A percentile compares a stretch with the other conserved stretches of the same genome.
Evolutionary conservation across 805 yeast genomes (phyloP).

Genomic region (Ogataea pignaliae): DNA sequence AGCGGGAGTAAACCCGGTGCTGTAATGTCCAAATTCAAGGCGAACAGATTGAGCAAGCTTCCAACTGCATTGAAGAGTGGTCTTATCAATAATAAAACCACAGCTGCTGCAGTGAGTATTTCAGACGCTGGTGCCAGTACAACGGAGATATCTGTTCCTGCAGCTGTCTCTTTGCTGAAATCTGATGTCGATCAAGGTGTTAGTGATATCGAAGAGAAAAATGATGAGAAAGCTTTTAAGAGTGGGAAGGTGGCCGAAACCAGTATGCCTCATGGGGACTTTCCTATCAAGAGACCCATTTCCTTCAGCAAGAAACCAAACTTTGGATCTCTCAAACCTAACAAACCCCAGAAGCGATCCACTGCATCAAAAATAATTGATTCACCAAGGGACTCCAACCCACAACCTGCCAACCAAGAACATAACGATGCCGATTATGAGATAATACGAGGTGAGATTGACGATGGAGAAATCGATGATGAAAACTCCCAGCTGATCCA

Average conservation of each 20-base stretch:
- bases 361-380: background rate
- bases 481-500: constrained; percentile 11
- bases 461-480: constrained; percentile 17
- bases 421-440: constrained; percentile 20
- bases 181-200: background rate
- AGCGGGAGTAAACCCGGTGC: background rate
- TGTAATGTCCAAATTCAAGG: constrained; percentile 6
- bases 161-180: background rate
- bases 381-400: constrained; percentile 18
- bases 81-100: constrained; percentile 2
- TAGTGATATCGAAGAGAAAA: background rate
- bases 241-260: too few species aligned
- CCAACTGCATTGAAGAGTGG: constrained; percentile 18
- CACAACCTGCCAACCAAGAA: constrained; percentile 10
- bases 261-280: too few species aligned
- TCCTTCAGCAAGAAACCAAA: background rate
- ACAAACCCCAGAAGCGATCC: constrained; percentile 3
- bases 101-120: too few species aligned
- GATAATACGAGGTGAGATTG: constrained; percentile 13
- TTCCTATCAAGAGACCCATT: background rate
- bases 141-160: too few species aligned
- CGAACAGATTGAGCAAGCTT: constrained; percentile 16
- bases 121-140: too few species aligned
- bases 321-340: background rate
- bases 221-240: background rate